These are phyloP conservation scores for Anisodus acutangulus DNA, from an alignment of 257 asterid genomes.

Conservation along the genomic window DNA sequence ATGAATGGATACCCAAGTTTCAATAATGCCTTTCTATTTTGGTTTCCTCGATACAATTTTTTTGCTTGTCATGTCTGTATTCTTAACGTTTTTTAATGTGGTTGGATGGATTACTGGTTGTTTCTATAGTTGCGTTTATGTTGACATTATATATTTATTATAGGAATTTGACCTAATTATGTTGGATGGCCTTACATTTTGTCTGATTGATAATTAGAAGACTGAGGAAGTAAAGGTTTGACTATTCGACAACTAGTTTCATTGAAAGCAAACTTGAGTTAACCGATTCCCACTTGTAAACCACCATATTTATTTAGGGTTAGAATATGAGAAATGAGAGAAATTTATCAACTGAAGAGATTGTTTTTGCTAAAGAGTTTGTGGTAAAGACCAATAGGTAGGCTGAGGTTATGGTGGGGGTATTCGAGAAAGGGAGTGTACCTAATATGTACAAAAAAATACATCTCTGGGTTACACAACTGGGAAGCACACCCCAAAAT, in stretches of 20 bases:
- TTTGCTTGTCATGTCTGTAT: not conserved
- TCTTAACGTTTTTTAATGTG: not conserved
- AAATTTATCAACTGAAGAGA: not conserved
- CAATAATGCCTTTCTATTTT: not conserved
- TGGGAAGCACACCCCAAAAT: not conserved
- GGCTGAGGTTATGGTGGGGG: not conserved
- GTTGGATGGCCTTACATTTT: not conserved
- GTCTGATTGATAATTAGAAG: not conserved
- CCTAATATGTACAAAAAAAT: not conserved
- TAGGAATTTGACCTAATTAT: conserved; percentile 1
- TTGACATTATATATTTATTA: not conserved
- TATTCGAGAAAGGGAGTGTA: not conserved
- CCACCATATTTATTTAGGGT: conserved; percentile 11
- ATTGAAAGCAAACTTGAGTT: not conserved
- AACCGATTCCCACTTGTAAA: not conserved
- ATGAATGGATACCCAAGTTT: not conserved
- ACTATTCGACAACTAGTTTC: not conserved
- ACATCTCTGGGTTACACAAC: not conserved
- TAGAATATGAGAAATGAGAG: not conserved
- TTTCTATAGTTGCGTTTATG: not conserved
- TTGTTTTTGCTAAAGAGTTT: not conserved
- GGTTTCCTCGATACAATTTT: not conserved
- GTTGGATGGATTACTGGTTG: not conserved
- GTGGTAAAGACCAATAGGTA: not conserved
- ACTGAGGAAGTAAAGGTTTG: not conserved